A percentile compares a stretch with the other conserved stretches of the same genome.
Evolutionary conservation across 768 basidiomycete genomes (phyloP).

Genomic region (Leccinum variicolor): DNA sequence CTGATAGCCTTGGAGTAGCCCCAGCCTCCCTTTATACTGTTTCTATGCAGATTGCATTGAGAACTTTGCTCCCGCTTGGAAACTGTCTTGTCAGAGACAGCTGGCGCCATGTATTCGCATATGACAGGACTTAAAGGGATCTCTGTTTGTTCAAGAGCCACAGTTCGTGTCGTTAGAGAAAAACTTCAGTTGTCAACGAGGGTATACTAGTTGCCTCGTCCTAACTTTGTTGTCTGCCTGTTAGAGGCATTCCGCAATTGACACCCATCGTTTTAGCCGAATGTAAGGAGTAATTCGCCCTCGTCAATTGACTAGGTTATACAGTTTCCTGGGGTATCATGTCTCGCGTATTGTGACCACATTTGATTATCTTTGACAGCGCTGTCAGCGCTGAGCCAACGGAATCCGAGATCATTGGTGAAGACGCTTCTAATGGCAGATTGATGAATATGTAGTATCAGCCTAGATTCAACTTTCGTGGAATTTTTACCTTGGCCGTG

Average conservation of each 20-base stretch:
- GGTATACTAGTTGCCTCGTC: background rate
- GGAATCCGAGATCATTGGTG: too few relatives aligned
- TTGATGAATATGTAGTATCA: too few relatives aligned
- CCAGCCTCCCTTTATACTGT: slow-evolving; percentile 5
- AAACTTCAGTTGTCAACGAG: background rate
- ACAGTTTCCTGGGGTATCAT: too few relatives aligned
- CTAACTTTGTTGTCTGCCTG: background rate
- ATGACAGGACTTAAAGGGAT: background rate
- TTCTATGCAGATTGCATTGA: background rate
- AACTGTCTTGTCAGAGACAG: background rate
- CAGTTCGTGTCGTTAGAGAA: background rate
- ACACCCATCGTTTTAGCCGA: too few relatives aligned
- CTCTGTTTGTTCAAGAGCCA: background rate
- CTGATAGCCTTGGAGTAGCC: background rate
- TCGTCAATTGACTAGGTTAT: too few relatives aligned
- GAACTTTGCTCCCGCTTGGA: background rate
- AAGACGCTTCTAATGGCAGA: too few relatives aligned
- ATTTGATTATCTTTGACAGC: too few relatives aligned
- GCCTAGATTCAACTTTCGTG: too few relatives aligned
- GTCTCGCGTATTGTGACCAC: too few relatives aligned
- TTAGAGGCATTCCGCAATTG: background rate
- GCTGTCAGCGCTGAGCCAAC: too few relatives aligned
- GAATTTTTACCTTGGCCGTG: too few relatives aligned
- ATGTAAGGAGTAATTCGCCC: too few relatives aligned
- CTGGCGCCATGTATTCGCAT: background rate